Conservation (phyloP, 768 basidiomycete genomes). For the Cyathus striatus region DNA sequence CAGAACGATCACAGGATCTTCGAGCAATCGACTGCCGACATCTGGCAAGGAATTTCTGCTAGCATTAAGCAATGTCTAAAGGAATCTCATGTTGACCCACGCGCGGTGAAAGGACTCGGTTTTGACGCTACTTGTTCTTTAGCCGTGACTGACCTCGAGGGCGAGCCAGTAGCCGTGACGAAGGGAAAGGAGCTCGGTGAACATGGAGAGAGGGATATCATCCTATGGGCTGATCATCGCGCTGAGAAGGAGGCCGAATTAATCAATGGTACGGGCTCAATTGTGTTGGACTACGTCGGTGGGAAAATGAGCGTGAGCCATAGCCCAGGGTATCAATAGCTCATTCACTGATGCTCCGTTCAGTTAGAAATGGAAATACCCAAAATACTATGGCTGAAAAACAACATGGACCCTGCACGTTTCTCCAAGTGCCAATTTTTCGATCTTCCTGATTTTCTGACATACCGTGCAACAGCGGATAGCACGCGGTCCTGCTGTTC, state of each 20-base stretch:
- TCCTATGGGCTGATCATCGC: constrained; percentile 96
- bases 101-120: constrained; percentile 77
- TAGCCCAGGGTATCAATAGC: too few relatives aligned
- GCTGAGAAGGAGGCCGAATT: constrained; percentile 88
- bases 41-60: constrained; percentile 69
- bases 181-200: constrained; percentile 59
- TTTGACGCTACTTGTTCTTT: constrained; percentile 98
- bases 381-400: constrained; percentile 95
- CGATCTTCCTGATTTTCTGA: constrained; percentile 94
- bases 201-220: constrained; percentile 75
- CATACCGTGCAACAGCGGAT: constrained; percentile 82
- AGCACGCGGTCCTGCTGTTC: constrained; percentile 85
- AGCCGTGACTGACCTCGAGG: constrained; percentile 74
- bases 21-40: constrained; percentile 90
- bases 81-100: constrained; percentile 48
- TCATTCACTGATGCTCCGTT: constrained; percentile 3
- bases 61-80: constrained; percentile 61
- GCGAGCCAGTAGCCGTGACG: constrained; percentile 72
- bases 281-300: constrained; percentile 91
- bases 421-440: constrained; percentile 81
- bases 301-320: constrained; percentile 85
- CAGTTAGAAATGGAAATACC: constrained; percentile 99
- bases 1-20: constrained; percentile 85
- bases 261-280: constrained; percentile 81
- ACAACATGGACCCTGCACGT: constrained; percentile 64